Evolutionary conservation across 345 rosid genomes (phyloP), one percentile per base, ranked within the genome.

Genomic region (Corchorus olitorius): DNA sequence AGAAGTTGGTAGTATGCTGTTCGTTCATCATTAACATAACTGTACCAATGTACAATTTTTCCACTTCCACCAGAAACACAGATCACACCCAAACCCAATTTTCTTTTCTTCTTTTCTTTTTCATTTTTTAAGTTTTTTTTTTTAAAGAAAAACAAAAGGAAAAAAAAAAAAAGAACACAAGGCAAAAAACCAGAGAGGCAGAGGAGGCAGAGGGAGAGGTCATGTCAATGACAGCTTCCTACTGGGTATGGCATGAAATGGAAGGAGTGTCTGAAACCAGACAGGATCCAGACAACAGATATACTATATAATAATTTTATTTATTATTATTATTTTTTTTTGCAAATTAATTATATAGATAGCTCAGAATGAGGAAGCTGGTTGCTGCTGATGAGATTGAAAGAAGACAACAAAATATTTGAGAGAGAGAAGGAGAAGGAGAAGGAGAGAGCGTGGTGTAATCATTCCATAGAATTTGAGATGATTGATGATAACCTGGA

Each of bases 161-260:
- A n/a, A n/a, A n/a, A n/a, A n/a, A n/a, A n/a, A n/a, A n/a, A n/a
- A n/a, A n/a, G n/a, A 39, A 39, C 46, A 35, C 20, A 39, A 6
- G 27, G 27, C 16, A 41, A 16, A 41, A 4, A 41, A 9, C 6
- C 20, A 19, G 20, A 60, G 39, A 73, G n/a, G 4, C 13, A 37
- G 59, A 20, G n/a, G n/a, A 14, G 2, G 41, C 34, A 54, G 65
- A 48, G 55, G 59, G 52, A 46, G 48, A 54, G 64, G 65, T 78
- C 61, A 20, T 78, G 74, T 78, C 77, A 66, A 55, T 48, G 81
- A 78, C 81, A 78, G 74, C 61, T 66, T 67, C 15, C 13, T 8
- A 20, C 75, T 37, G 63, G 79, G 61, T 8, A 34, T 27, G 76
- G 76, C 41, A 65, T 22, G 71, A 20, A 15, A 43, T 37, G 50